Base-by-base conservation (phyloP, 2,329 filamentous ascomycete species). In the Fusarium sp. region DNA sequence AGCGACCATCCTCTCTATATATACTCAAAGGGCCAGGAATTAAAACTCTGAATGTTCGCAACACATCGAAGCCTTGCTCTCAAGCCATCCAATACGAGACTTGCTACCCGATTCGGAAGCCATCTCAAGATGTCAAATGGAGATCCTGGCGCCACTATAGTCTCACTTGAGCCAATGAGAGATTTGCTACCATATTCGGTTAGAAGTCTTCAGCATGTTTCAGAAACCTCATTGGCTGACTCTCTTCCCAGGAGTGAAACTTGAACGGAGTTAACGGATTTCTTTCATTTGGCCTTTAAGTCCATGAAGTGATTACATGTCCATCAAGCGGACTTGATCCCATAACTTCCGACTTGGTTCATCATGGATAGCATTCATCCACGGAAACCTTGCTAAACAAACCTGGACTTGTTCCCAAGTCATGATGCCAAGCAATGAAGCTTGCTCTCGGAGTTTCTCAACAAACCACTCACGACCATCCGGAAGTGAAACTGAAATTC, bases 31-130 rank as follows among this genome's bases (percentile, higher is more conserved):
- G n/a, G n/a, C n/a, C n/a, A n/a, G n/a, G n/a, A n/a, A n/a, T n/a
- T n/a, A n/a, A n/a, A n/a, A n/a, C n/a, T n/a, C n/a, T n/a, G n/a
- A n/a, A n/a, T n/a, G n/a, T n/a, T n/a, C n/a, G n/a, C n/a, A n/a
- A n/a, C n/a, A n/a, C 0, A 26, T 20, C 11, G 31, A 52, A 36
- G 31, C 48, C 31, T 52, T 8, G 11, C 6, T 20, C n/a, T 52
- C 6, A 1, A 17, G 17, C 9, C 10, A 2, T 18, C 64, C 64
- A 69, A 63, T 69, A 3, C 33, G 57, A 69, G 66, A 69, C 64
- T 69, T 69, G 6, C 48, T 63, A 55, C 64, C 48, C 17, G 10
- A 55, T 69, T 69, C 2, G 56, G 64, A 63, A 69, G 28, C 33
- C 26, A 22, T 10, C 5, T 36, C 11, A 4, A 44, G 17, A 20